Base-by-base conservation (phyloP, 768 basidiomycete genomes). In the Chalciporus piperatus region DNA sequence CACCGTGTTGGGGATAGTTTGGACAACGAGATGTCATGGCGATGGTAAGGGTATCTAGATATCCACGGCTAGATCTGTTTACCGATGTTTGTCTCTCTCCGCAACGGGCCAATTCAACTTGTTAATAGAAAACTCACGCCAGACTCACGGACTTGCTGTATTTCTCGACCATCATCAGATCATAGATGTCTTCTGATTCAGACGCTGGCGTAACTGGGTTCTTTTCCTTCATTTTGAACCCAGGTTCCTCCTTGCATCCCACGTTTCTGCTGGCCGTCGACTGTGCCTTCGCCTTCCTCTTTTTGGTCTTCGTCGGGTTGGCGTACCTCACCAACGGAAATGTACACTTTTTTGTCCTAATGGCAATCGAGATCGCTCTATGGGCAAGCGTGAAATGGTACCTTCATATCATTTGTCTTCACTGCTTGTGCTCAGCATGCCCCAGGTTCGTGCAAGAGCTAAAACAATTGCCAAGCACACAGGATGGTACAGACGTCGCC, bases 311-410 rank as follows among this genome's bases (percentile, higher is more conserved):
- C 19, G 56, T 82, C 35, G 68, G 72, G 38, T 74, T 87, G n/a
- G 75, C 81, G 7, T 74, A 80, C 62, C 57, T 85, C 20, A 88
- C 89, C 0, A 70, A 72, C 12, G 82, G 84, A 28, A 92, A 81
- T 58, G 48, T 78, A 1, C 91, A 93, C 61, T 72, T 92, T 28
- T 74, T 89, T 25, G 74, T 74, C 22, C 72, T 93, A 12, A 84
- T 86, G 54, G 71, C 63, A 2, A 84, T 93, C 52, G 83, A 84
- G 60, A 61, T 84, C 13, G 78, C 75, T 27, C 71, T 93, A 27
- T 92, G 89, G 89, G 84, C 73, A 27, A 89, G 84, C 57, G 76
- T 91, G 1, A 91, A 92, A 70, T 92, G 89, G 91, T 88, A 66
- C 51, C 77, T 67, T 14, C 10, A 10, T 38, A 38, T 45, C 9